Conservation (phyloP, 2,329 filamentous ascomycete species). For the Harringtonia lauricola region DNA sequence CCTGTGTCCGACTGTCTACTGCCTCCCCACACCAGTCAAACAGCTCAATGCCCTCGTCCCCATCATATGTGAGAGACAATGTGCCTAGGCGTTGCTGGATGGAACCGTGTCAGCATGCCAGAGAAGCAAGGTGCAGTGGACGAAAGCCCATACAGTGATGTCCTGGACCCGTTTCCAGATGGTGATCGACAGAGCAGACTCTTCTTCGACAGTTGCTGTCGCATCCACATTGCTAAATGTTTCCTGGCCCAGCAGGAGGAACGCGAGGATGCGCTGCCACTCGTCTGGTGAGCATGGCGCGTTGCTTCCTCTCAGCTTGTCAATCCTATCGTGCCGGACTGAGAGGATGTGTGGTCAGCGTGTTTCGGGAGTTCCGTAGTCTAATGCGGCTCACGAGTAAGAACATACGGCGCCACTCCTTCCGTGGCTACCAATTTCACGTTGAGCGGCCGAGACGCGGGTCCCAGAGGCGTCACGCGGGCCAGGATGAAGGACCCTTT, state of each 20-base stretch:
- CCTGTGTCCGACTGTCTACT: conserved; percentile 33
- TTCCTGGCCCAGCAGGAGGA: conserved; percentile 40
- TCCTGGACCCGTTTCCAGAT: conserved; percentile 55
- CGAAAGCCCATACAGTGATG: conserved; percentile 59
- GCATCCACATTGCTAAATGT: conserved; percentile 44
- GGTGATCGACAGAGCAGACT: conserved; percentile 45
- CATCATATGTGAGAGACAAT: conserved; percentile 43
- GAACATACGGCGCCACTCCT: conserved; percentile 46
- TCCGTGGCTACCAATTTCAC: conserved; percentile 60
- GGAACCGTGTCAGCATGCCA: conserved; percentile 14
- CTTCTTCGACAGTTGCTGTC: conserved; percentile 45
- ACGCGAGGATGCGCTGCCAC: conserved; percentile 52
- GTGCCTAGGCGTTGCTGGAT: conserved; percentile 57
- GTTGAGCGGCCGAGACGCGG: conserved; percentile 41
- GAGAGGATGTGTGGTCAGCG: background rate
- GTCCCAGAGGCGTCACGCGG: conserved; percentile 39
- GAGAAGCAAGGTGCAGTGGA: no score
- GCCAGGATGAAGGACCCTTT: conserved; percentile 47
- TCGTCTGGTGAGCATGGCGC: conserved; percentile 48
- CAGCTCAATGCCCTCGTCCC: conserved; percentile 48
- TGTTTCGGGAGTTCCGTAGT: background rate
- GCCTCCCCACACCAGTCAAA: conserved; percentile 61
- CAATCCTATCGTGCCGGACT: conserved; percentile 47
- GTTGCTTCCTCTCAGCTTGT: conserved; percentile 40
- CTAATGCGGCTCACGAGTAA: conserved; percentile 36